Base-by-base conservation (phyloP, 2,329 filamentous ascomycete genomes). In the Epichloe bromicola region DNA sequence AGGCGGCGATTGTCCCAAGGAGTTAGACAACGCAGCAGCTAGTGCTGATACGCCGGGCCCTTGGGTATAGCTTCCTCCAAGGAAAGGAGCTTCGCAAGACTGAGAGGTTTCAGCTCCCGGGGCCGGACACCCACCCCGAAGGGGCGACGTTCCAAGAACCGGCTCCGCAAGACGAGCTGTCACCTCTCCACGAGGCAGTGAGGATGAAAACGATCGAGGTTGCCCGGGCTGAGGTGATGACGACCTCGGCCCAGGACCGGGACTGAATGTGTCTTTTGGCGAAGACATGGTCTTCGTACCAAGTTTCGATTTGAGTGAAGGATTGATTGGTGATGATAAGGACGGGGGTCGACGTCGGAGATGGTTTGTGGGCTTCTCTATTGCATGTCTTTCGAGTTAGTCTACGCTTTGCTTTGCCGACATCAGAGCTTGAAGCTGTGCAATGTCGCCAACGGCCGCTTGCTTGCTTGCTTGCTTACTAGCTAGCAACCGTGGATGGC, bases 31-130 rank as follows among this genome's bases (percentile, higher is more conserved):
- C n/a, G 88, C 91, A 26, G 87, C 86, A 37, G 91, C 89, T 50
- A 97, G 78, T 54, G 89, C 90, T 26, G 91, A 96, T 46, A 89
- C 80, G 23, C 88, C 88, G 6, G 88, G 89, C 1, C 88, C 88
- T 6, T 83, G 79, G 7, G 80, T 69, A 47, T 80, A 77, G 56
- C 73, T 79, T 49, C 77, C 76, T 53, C 79, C 83, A 8, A 83
- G 74, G 38, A 94, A 74, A 38, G 86, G 83, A 39, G 81, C 76
- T 52, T 80, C 67, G 49, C 65, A 70, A 19, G 71, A 73, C 52
- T 40, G 58, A 19, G n/a, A 26, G 12, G 30, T 55, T 38, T 59
- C 55, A 41, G 53, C 53, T 46, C 61, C 56, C 5, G 61, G 58
- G 34, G 57, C 55, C 47, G 66, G 66, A 23, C 67, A 69, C 41